Evolutionary conservation across 2,329 filamentous ascomycete genomes (phyloP), one percentile per base, ranked within the genome.

Genomic region (Hysterium pulicare): DNA sequence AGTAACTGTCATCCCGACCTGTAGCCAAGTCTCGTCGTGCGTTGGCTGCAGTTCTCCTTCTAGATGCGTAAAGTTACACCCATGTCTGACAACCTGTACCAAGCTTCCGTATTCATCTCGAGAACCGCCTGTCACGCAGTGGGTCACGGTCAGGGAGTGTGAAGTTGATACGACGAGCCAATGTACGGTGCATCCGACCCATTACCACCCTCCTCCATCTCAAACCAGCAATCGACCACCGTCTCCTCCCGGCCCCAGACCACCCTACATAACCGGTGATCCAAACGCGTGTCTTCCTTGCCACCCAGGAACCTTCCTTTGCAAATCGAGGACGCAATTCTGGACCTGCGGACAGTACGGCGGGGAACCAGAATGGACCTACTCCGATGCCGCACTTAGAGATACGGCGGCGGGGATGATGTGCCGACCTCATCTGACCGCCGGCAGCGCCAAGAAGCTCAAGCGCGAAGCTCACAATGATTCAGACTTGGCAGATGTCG

Each of bases 231-330:
- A 23, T 20, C 17, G 22, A 30, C 17, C 31, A 36, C 36, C 22
- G 15, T 21, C 5, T 2, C 32, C 21, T 17, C 40, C 32, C 3
- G 20, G 5, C 9, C 21, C 32, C 6, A 35, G n/a, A 30, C 22
- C 39, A 19, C 41, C 44, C 22, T 59, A 54, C 47, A 47, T 47
- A n/a, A 54, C 55, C 16, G 53, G 51, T 34, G 53, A 66, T 39
- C 49, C 58, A 15, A 40, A 28, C 15, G 40, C 44, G 38, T 66
- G 62, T 42, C 55, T 66, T 2, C 64, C 66, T 24, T 71, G 68
- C 48, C 55, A 59, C 1, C 67, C 66, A 1, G 66, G 64, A 16
- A 60, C 62, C n/a, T 68, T 67, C 55, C 58, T 70, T 46, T 71
- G 68, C 62, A 60, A 58, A 21, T 61, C 55, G 3, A 21, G 41